These are phyloP conservation scores for Pythium scleroteichum DNA, from an alignment of 352 stramenopile genomes.

Conservation along the genomic window DNA sequence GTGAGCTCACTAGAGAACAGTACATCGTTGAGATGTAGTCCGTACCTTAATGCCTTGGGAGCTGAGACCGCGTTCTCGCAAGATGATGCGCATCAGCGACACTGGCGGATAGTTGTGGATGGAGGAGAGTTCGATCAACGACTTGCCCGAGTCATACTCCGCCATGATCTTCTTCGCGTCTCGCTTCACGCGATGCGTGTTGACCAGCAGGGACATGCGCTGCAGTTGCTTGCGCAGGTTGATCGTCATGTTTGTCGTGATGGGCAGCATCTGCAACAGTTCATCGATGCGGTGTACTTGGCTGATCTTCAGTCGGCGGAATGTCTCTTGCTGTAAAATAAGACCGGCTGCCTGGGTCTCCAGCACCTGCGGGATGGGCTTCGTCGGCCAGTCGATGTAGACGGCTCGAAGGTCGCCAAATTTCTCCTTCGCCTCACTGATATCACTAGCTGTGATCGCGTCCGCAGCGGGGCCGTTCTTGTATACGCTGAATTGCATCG, in stretches of 20 bases:
- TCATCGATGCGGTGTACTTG: conserved; percentile 84
- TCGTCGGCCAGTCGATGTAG: conserved; percentile 69
- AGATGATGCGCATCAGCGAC: conserved; percentile 82
- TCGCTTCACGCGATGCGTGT: conserved; percentile 78
- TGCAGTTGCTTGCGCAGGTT: conserved; percentile 85
- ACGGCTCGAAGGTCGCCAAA: conserved; percentile 61
- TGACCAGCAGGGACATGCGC: conserved; percentile 85
- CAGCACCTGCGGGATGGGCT: conserved; percentile 77
- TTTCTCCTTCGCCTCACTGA: conserved; percentile 53
- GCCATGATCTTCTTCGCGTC: conserved; percentile 54
- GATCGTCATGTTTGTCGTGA: conserved; percentile 87
- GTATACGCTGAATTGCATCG: conserved; percentile 76
- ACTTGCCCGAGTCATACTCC: conserved; percentile 75
- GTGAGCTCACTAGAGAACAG: too few species aligned
- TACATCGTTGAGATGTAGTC: too few species aligned
- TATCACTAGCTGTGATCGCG: conserved; percentile 47
- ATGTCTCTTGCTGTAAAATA: conserved; percentile 84
- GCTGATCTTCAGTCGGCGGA: conserved; percentile 77
- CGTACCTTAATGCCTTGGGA: conserved; percentile 32
- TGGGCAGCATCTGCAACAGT: conserved; percentile 81
- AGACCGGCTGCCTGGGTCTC: conserved; percentile 81
- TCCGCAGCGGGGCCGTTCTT: conserved; percentile 57
- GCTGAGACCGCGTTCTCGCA: conserved; percentile 63
- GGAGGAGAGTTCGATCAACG: conserved; percentile 73
- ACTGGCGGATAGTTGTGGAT: conserved; percentile 83